A percentile compares a stretch with the other conserved stretches of the same genome.
These are phyloP conservation scores for Pseudonitzschia multiseries DNA, from an alignment of 108 stramenopile species.

Conservation along the genomic window DNA sequence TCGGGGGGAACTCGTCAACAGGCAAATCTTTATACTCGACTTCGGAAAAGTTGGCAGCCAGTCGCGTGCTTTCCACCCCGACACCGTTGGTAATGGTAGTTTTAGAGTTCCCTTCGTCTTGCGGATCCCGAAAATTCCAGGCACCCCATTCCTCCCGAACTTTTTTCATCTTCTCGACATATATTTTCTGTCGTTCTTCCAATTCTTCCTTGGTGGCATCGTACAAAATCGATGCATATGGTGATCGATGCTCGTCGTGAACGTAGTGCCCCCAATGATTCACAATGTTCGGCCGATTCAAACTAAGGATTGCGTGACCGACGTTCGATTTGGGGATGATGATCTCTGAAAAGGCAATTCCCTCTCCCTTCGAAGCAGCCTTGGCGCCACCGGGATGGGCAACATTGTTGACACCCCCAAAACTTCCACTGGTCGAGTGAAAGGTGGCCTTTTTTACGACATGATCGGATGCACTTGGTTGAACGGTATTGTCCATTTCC, in stretches of 20 bases:
- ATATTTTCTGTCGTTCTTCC: conserved; percentile 25
- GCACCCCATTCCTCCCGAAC: conserved; percentile 30
- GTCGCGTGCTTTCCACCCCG: conserved; percentile 47
- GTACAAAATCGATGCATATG: conserved; percentile 32
- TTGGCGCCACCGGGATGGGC: conserved; percentile 39
- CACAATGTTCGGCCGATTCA: conserved; percentile 27
- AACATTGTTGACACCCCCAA: conserved; percentile 34
- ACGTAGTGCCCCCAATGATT: conserved; percentile 37
- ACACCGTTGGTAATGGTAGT: conserved; percentile 33
- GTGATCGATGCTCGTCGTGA: conserved; percentile 36
- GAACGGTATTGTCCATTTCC: background rate
- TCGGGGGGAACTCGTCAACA: conserved; percentile 59
- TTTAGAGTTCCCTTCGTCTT: background rate
- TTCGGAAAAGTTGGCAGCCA: conserved; percentile 44
- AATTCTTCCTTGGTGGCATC: conserved; percentile 28
- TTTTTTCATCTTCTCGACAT: conserved; percentile 27
- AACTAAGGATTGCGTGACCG: conserved; percentile 13
- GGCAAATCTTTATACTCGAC: conserved; percentile 57
- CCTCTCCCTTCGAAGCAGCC: conserved; percentile 22
- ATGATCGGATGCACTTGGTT: background rate
- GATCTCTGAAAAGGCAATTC: conserved; percentile 14
- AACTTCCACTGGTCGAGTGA: conserved; percentile 3
- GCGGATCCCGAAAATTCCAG: conserved; percentile 19
- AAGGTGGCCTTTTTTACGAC: background rate
- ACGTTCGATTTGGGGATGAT: conserved; percentile 29